phyloP scores from a whole-genome alignment of 2,329 filamentous ascomycete species.

The Dothideomycetes sp. region DNA sequence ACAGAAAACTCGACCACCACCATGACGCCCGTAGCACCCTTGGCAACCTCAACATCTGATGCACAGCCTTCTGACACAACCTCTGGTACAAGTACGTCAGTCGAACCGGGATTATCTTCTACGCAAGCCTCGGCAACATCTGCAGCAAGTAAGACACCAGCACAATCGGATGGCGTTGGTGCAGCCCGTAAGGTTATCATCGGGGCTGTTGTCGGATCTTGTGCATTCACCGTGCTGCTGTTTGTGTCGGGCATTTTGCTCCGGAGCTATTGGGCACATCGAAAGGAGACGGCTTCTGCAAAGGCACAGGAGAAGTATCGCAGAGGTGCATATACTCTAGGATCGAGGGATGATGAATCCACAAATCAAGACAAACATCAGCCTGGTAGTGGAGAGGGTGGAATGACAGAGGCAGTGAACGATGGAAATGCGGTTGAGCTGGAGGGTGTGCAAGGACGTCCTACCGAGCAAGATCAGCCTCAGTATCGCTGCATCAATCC shows the following conservation, averaged over 20 bases:
- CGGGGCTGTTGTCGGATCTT: conserved; percentile 3
- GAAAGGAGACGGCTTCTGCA: neutral
- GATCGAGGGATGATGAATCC: neutral
- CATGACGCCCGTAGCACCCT: neutral
- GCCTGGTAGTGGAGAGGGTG: neutral
- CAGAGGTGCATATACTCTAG: neutral
- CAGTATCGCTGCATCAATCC: neutral
- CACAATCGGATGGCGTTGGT: neutral
- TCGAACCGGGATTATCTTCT: neutral
- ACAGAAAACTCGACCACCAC: neutral
- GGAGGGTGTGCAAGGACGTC: too few relatives aligned
- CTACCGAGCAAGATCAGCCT: neutral
- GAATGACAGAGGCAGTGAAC: neutral
- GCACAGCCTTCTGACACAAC: neutral
- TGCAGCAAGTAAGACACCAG: neutral
- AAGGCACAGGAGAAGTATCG: neutral
- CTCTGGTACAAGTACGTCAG: too few relatives aligned
- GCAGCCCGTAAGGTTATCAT: conserved; percentile 3
- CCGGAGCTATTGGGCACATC: conserved; percentile 4
- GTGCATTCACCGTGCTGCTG: neutral
- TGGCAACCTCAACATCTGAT: neutral
- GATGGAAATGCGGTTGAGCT: neutral
- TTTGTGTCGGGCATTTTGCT: neutral
- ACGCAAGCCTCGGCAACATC: neutral
- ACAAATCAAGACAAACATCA: neutral